Conservation (phyloP, 2,329 filamentous ascomycete genomes). For the Hirsutella minnesotensis region DNA sequence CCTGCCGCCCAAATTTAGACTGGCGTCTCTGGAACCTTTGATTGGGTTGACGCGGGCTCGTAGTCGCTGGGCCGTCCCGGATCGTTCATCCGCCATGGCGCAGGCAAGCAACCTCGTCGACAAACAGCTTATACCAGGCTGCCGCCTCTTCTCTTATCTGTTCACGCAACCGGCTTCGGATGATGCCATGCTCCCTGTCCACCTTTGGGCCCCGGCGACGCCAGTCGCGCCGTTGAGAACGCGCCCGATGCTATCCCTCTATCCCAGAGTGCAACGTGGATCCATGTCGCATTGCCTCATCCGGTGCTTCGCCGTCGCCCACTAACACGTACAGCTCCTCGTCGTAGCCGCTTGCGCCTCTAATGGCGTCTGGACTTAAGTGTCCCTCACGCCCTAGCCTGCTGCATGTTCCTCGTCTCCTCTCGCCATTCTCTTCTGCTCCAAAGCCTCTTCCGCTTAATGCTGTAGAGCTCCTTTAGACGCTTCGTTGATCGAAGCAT, state of each 20-base stretch:
- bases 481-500: conserved; percentile 33
- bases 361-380: conserved; percentile 13
- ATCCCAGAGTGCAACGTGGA: conserved; percentile 2
- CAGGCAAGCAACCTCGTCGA: no score
- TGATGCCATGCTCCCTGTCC: no score
- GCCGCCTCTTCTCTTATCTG: no score
- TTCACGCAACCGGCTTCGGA: no score
- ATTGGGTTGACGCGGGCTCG: conserved; percentile 18
- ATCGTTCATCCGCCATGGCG: background rate
- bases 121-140: no score
- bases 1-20: conserved; percentile 25
- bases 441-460: conserved; percentile 7
- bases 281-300: conserved; percentile 5
- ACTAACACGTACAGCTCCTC: conserved; percentile 13
- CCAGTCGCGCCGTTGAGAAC: background rate
- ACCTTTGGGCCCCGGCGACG: background rate
- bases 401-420: conserved; percentile 16
- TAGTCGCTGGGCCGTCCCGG: background rate
- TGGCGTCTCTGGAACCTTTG: conserved; percentile 5
- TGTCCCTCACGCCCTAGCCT: conserved; percentile 15
- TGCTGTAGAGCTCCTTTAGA: conserved; percentile 17
- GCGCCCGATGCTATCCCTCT: conserved; percentile 1
- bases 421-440: conserved; percentile 18
- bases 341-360: conserved; percentile 14
- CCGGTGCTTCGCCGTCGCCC: conserved; percentile 9